Conservation (phyloP, 192 early-diverging fungal species). For the Backusella westeae region DNA sequence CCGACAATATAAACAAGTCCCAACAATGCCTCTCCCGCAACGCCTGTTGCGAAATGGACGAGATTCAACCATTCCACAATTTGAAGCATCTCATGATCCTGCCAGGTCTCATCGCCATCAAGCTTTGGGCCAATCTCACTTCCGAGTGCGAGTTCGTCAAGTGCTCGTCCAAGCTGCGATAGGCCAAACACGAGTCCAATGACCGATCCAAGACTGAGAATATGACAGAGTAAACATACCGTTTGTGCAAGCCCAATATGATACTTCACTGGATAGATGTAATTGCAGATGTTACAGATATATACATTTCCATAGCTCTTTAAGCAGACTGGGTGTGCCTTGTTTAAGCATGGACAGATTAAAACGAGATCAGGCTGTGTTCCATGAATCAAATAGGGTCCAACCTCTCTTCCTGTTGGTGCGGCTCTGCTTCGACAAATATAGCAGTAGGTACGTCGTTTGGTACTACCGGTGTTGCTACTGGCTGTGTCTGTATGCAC, state of each 20-base stretch:
- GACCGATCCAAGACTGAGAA: slow-evolving; percentile 18
- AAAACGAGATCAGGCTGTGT: slow-evolving; percentile 1
- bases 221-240: not conserved
- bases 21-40: slow-evolving; percentile 21
- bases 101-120: slow-evolving; percentile 29
- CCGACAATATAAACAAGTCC: slow-evolving; percentile 24
- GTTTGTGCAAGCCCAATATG: not conserved
- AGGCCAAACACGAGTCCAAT: slow-evolving; percentile 21
- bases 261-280: not conserved
- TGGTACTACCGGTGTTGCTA: not conserved
- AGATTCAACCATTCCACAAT: slow-evolving; percentile 22
- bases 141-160: slow-evolving; percentile 17
- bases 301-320: not conserved
- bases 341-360: not conserved
- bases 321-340: slow-evolving; percentile 6
- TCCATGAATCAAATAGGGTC: slow-evolving; percentile 12
- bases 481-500: not conserved
- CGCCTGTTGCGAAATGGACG: slow-evolving; percentile 17
- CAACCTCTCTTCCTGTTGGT: not conserved
- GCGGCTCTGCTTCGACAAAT: not conserved
- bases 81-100: slow-evolving; percentile 20
- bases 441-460: not conserved
- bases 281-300: slow-evolving; percentile 1
- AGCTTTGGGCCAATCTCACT: slow-evolving; percentile 20
- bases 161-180: slow-evolving; percentile 1